These are phyloP conservation scores for Ceratocystis colombiana DNA, from an alignment of 2,329 filamentous ascomycete genomes.

Conservation along the genomic window DNA sequence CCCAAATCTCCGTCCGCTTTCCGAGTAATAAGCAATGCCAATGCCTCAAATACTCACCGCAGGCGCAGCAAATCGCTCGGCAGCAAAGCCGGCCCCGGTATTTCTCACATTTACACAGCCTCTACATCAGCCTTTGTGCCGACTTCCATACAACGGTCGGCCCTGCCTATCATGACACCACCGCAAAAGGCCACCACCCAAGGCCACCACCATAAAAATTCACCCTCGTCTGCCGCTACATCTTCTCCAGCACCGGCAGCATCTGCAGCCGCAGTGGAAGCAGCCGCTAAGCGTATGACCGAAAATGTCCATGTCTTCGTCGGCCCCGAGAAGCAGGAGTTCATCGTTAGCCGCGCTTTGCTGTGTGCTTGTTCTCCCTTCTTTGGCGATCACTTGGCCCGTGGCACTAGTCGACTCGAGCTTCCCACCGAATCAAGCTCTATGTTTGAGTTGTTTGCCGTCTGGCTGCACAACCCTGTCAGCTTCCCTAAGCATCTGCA, in stretches of 20 bases:
- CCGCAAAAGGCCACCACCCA: slow-evolving; percentile 1
- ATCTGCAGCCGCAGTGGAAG: not conserved
- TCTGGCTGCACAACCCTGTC: slow-evolving; percentile 36
- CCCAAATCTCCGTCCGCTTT: not conserved
- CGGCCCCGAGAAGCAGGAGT: slow-evolving; percentile 36
- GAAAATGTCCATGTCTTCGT: slow-evolving; percentile 35
- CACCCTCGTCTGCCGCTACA: not conserved
- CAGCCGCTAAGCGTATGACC: not conserved
- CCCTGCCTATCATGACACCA: slow-evolving; percentile 9
- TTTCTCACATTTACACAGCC: slow-evolving; percentile 14
- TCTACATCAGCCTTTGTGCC: slow-evolving; percentile 1
- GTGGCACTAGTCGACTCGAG: slow-evolving; percentile 34
- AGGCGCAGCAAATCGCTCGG: slow-evolving; percentile 15
- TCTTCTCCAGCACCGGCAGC: not conserved
- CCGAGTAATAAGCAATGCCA: not conserved
- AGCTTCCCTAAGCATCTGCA: slow-evolving; percentile 39
- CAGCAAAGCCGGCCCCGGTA: slow-evolving; percentile 16
- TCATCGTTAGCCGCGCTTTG: slow-evolving; percentile 38
- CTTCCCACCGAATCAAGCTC: slow-evolving; percentile 40
- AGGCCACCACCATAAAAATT: slow-evolving; percentile 2
- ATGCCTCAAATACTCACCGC: not conserved
- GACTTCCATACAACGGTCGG: slow-evolving; percentile 14
- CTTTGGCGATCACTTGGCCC: slow-evolving; percentile 40
- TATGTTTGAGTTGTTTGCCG: slow-evolving; percentile 45
- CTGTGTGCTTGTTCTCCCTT: slow-evolving; percentile 41